Evolutionary conservation across 108 stramenopile species (phyloP).

Genomic region (Cyclotella sp.): DNA sequence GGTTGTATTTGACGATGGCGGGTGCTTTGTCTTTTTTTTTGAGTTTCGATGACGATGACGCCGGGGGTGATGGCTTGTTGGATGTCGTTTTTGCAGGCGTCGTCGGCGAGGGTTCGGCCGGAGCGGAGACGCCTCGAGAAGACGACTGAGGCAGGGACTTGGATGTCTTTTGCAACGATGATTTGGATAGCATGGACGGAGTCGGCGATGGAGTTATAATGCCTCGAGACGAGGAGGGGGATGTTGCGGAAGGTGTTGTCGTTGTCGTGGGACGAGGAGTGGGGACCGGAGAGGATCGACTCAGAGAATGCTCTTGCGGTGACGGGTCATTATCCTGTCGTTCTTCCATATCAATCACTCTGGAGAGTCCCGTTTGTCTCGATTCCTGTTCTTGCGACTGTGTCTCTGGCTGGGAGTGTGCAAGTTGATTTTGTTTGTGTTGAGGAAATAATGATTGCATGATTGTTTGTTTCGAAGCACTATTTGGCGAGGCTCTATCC

Average conservation of each 20-base stretch:
- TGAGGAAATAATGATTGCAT: not conserved
- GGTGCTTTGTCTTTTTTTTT: not conserved
- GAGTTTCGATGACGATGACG: not conserved
- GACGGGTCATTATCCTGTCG: not conserved
- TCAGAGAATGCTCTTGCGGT: not conserved
- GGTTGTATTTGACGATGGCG: slow-evolving; percentile 15
- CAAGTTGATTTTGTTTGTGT: not conserved
- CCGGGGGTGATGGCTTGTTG: not conserved
- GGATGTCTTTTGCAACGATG: not conserved
- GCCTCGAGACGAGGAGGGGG: not conserved
- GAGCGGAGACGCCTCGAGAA: not conserved
- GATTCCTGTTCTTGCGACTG: not conserved
- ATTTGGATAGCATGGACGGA: not conserved
- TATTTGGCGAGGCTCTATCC: not conserved
- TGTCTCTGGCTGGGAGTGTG: not conserved
- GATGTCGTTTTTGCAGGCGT: not conserved
- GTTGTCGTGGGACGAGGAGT: not conserved
- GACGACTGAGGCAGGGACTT: not conserved
- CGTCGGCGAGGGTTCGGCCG: not conserved
- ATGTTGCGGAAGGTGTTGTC: not conserved
- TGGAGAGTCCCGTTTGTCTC: not conserved
- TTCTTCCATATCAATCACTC: not conserved
- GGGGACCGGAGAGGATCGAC: not conserved
- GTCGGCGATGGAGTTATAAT: not conserved
- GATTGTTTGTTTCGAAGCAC: not conserved